These are phyloP conservation scores for Monilinia fructicola DNA, from an alignment of 2,329 filamentous ascomycete species.

Conservation along the genomic window DNA sequence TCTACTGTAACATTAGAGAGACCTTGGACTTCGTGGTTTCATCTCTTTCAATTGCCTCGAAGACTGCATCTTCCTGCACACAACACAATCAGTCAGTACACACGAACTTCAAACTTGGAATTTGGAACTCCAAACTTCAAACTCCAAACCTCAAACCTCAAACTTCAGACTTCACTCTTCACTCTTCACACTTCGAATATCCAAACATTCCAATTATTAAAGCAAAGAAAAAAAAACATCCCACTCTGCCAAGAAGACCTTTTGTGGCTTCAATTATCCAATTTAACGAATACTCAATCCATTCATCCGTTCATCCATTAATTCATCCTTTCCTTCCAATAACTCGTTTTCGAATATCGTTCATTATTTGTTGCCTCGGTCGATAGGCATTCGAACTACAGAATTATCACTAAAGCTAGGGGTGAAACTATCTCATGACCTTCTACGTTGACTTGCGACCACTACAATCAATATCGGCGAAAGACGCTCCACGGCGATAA, in stretches of 20 bases:
- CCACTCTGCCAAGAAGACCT: constrained; percentile 13
- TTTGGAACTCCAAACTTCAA: no score
- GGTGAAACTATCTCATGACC: constrained; percentile 32
- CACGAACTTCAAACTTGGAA: no score
- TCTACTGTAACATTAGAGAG: constrained; percentile 1
- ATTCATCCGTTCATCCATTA: not conserved
- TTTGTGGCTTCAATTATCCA: constrained; percentile 20
- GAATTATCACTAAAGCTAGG: constrained; percentile 25
- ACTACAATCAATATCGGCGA: constrained; percentile 25
- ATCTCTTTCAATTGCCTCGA: not conserved
- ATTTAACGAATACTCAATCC: not conserved
- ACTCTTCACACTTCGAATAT: not conserved
- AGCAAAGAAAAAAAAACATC: constrained; percentile 3
- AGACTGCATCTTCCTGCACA: no score
- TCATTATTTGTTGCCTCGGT: constrained; percentile 20
- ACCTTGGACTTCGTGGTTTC: constrained; percentile 13
- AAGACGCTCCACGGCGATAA: constrained; percentile 1
- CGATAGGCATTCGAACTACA: constrained; percentile 14
- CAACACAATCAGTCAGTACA: no score
- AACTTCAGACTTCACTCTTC: not conserved
- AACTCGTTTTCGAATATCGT: constrained; percentile 3
- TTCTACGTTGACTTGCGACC: constrained; percentile 29
- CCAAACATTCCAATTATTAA: not conserved
- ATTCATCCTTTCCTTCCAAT: not conserved
- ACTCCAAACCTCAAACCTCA: no score